Percentiles rank a stretch among this genome's conserved stretches.
These are phyloP conservation scores for Erodium trifolium DNA, from an alignment of 441 rosid species.

Conservation along the genomic window DNA sequence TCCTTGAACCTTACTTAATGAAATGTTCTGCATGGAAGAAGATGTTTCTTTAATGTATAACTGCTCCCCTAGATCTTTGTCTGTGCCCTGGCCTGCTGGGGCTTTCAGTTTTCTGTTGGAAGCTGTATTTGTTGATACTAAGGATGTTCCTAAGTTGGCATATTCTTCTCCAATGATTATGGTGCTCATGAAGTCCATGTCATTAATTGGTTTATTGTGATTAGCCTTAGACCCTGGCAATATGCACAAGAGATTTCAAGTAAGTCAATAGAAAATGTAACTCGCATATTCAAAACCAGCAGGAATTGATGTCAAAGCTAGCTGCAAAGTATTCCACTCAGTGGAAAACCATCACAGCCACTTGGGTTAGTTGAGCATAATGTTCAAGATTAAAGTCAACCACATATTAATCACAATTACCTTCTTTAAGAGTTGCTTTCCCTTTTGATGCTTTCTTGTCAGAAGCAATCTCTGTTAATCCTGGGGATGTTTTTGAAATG, in stretches of 20 bases:
- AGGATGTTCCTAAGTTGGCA: slow-evolving; percentile 23
- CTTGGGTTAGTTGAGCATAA: not conserved
- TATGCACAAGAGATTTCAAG: not conserved
- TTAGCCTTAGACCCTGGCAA: not conserved
- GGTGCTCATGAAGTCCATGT: slow-evolving; percentile 1
- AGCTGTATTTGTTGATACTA: slow-evolving; percentile 15
- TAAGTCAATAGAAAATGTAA: too few relatives aligned
- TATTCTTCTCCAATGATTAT: slow-evolving; percentile 16
- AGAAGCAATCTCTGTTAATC: too few relatives aligned
- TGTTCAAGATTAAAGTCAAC: too few relatives aligned
- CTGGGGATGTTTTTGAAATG: slow-evolving; percentile 42
- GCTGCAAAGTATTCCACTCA: too few relatives aligned
- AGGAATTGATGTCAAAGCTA: too few relatives aligned
- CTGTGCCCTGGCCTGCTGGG: not conserved
- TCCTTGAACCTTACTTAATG: slow-evolving; percentile 24
- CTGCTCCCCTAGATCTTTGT: not conserved
- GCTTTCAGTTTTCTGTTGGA: slow-evolving; percentile 1
- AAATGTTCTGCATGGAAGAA: slow-evolving; percentile 19
- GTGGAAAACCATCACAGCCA: not conserved
- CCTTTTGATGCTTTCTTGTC: slow-evolving; percentile 11
- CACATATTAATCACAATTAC: not conserved
- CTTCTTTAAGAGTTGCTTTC: slow-evolving; percentile 22
- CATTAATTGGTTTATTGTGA: not conserved
- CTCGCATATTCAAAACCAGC: too few relatives aligned
- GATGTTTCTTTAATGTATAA: not conserved